These are phyloP conservation scores for Westerdykella aurantiaca DNA, from an alignment of 2,329 filamentous ascomycete genomes.

Conservation along the genomic window DNA sequence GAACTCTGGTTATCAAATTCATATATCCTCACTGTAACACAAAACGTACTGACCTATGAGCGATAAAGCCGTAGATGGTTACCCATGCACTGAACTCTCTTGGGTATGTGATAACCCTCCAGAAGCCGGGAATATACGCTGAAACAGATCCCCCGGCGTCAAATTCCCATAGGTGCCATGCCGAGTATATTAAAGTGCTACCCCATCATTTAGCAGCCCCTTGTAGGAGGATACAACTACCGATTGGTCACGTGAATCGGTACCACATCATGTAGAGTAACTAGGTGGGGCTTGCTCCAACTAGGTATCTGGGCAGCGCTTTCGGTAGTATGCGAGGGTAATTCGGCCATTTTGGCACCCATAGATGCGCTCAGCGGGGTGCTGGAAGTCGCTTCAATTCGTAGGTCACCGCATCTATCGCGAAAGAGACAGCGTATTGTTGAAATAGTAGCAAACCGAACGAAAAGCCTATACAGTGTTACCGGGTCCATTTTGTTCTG, in stretches of 20 bases:
- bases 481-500: too few species aligned
- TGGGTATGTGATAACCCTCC: background rate
- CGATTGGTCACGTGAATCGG: background rate
- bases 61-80: background rate
- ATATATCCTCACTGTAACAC: background rate
- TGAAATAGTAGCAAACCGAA: too few species aligned
- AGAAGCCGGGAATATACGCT: background rate
- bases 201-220: background rate
- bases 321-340: too few species aligned
- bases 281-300: too few species aligned
- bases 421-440: too few species aligned
- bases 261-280: background rate
- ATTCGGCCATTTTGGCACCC: too few species aligned
- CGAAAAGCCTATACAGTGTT: too few species aligned
- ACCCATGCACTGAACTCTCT: background rate
- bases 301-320: too few species aligned
- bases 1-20: background rate
- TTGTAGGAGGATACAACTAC: background rate
- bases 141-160: background rate
- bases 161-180: background rate
- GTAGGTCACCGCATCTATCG: too few species aligned
- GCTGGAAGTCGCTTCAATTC: too few species aligned
- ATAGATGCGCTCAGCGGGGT: too few species aligned
- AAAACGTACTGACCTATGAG: background rate
- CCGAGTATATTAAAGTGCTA: background rate